phyloP scores from a whole-genome alignment of 805 yeast genomes.

The Ogataea salicorniae region DNA sequence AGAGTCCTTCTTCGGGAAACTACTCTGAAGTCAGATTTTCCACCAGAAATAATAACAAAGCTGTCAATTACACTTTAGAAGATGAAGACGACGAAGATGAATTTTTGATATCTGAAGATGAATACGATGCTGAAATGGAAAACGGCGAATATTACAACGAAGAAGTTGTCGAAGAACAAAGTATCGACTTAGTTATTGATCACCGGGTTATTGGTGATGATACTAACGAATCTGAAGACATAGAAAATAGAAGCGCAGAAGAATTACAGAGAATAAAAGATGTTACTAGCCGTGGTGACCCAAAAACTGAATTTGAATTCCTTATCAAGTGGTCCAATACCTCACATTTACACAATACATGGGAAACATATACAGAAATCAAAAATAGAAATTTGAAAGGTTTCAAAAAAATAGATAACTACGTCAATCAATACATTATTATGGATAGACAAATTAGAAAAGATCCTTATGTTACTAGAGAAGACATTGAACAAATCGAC shows the following conservation, averaged over 20 bases:
- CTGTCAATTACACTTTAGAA: slow-evolving; percentile 76
- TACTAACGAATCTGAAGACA: slow-evolving; percentile 28
- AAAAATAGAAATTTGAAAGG: slow-evolving; percentile 55
- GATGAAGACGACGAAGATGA: slow-evolving; percentile 51
- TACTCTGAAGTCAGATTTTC: slow-evolving; percentile 67
- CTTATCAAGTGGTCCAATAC: slow-evolving; percentile 80
- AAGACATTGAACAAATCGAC: slow-evolving; percentile 91
- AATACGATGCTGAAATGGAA: slow-evolving; percentile 40
- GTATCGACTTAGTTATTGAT: slow-evolving; percentile 44
- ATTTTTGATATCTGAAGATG: slow-evolving; percentile 33
- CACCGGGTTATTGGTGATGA: slow-evolving; percentile 41
- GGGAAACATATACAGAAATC: slow-evolving; percentile 67
- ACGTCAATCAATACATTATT: slow-evolving; percentile 71
- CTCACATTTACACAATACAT: slow-evolving; percentile 91
- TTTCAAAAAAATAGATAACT: slow-evolving; percentile 81
- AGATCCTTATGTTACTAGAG: slow-evolving; percentile 81
- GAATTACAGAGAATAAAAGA: slow-evolving; percentile 19
- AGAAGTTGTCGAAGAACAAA: slow-evolving; percentile 19
- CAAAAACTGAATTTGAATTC: slow-evolving; percentile 56
- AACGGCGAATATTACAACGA: slow-evolving; percentile 26
- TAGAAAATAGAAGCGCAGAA: slow-evolving; percentile 26
- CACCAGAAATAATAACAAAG: slow-evolving; percentile 56
- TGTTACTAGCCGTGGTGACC: slow-evolving; percentile 29
- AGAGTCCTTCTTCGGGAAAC: background rate
- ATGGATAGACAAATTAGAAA: slow-evolving; percentile 69